Base-by-base conservation (phyloP, 169 alveolate genomes). In the Plasmodium berghei region DNA sequence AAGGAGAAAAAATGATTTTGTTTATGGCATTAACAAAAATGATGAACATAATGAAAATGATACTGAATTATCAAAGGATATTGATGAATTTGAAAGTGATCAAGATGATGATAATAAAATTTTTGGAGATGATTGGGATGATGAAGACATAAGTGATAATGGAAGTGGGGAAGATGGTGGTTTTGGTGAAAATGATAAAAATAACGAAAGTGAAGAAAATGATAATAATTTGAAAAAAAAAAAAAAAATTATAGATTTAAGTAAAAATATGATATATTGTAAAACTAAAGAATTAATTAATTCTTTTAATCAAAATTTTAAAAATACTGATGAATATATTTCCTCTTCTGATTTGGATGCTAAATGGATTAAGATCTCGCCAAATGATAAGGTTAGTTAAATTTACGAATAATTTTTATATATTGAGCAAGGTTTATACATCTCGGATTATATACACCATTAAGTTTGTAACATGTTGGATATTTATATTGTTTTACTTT, bases 201-300 rank as follows among this genome's bases (percentile, higher is more conserved):
- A 46, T 5, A 54, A 77, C 10, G 61, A 66, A 62, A 28, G 22
- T 8, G 10, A 24, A 9, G 85, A 67, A 59, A 34, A 67, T 9
- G 26, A 28, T 3, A 48, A 69, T 69, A 46, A 69, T 40, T 54
- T 58, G 0, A 18, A 18, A 24, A 10, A 56, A 62, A 67, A 67
- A 9, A 52, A 72, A 58, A 20, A 64, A 40, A 9, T 40, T 4
- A 62, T 40, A 34, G 20, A 46, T n/a, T 6, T 80, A 18, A 67
- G 62, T 49, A 80, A 64, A 34, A 67, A 69, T 20, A 34, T 80
- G 28, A 52, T 58, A 20, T 80, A 80, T 67, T 49, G 12, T 12
- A 80, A 67, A 71, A 80, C 90, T 49, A 80, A 80, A 67, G 80
- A 72, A 55, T 22, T 80, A 80, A 46, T 80, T 46, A 49, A 83